Base-by-base conservation (phyloP, 257 asterid genomes). In the Orobanche coerulescens region DNA sequence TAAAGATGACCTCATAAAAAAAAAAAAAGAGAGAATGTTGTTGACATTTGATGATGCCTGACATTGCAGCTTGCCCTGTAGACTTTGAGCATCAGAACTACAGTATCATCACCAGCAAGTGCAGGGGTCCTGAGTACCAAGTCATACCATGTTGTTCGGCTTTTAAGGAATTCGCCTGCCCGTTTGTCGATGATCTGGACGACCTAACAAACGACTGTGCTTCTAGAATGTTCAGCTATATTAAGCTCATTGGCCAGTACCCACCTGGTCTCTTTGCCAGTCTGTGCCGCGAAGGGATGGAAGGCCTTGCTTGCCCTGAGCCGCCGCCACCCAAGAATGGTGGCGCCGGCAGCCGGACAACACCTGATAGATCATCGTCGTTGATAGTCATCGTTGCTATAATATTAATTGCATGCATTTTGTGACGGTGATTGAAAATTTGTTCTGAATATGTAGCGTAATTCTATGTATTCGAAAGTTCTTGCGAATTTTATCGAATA, bases 1-100 rank as follows among this genome's bases (percentile, higher is more conserved):
- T n/a, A n/a, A n/a, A n/a, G n/a, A n/a, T n/a, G n/a, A n/a, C n/a
- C n/a, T n/a, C n/a, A n/a, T n/a, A n/a, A n/a, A n/a, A 30, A 30
- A 30, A 30, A 30, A 30, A 30, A 30, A 30, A 30, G 36, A 30
- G n/a, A n/a, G n/a, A n/a, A n/a, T n/a, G n/a, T n/a, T n/a, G n/a
- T n/a, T n/a, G n/a, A n/a, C n/a, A n/a, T n/a, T n/a, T n/a, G n/a
- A n/a, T 39, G 4, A 12, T 3, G 4, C 57, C 16, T 18, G 1
- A 9, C 33, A 15, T 33, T 50, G 22, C 75, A 80, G 86, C 44
- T 59, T 82, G 88, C 76, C 76, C 76, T 1, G 58, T 74, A 8
- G 58, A 64, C 76, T 69, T 76, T 5, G 79, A 74, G 73, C 12
- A 15, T 18, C 78, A 47, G 37, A 79, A 82, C 78, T 82, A 72